These are phyloP conservation scores for Skeletonema menzelii DNA, from an alignment of 108 stramenopile genomes.

Conservation along the genomic window DNA sequence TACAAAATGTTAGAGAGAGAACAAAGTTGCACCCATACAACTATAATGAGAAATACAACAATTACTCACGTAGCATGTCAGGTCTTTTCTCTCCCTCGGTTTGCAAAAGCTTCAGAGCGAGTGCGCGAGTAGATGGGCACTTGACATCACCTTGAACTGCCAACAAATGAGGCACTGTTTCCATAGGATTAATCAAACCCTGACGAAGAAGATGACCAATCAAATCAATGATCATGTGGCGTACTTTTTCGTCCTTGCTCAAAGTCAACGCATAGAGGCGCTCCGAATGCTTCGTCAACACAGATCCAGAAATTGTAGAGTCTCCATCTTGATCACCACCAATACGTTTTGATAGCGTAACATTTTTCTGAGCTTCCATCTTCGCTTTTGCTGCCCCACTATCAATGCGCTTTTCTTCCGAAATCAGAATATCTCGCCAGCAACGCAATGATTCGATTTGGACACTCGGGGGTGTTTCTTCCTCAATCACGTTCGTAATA, in stretches of 20 bases:
- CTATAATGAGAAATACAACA: conserved; percentile 23
- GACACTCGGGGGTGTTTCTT: conserved; percentile 46
- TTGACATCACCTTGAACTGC: conserved; percentile 89
- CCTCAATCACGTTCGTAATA: conserved; percentile 57
- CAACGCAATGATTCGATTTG: conserved; percentile 74
- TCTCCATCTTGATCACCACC: conserved; percentile 90
- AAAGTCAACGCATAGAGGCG: conserved; percentile 77
- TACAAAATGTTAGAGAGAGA: not conserved
- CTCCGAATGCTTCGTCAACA: conserved; percentile 70
- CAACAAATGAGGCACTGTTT: conserved; percentile 78
- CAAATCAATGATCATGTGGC: conserved; percentile 70
- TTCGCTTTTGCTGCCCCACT: conserved; percentile 74
- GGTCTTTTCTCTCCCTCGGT: conserved; percentile 87
- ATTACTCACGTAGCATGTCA: conserved; percentile 66
- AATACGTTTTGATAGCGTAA: conserved; percentile 76
- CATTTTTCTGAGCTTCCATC: conserved; percentile 68
- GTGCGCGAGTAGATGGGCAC: conserved; percentile 60
- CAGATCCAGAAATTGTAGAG: conserved; percentile 79
- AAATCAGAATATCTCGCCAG: conserved; percentile 79
- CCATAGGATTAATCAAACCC: conserved; percentile 91
- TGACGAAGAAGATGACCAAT: conserved; percentile 84
- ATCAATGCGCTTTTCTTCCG: conserved; percentile 82
- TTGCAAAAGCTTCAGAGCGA: conserved; percentile 71
- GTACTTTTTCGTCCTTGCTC: conserved; percentile 54
- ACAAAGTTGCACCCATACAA: not conserved